A percentile compares a stretch with the other conserved stretches of the same genome.
phyloP scores from a whole-genome alignment of 164 flowering plant species.

The Tetrastigma voinierianum region DNA sequence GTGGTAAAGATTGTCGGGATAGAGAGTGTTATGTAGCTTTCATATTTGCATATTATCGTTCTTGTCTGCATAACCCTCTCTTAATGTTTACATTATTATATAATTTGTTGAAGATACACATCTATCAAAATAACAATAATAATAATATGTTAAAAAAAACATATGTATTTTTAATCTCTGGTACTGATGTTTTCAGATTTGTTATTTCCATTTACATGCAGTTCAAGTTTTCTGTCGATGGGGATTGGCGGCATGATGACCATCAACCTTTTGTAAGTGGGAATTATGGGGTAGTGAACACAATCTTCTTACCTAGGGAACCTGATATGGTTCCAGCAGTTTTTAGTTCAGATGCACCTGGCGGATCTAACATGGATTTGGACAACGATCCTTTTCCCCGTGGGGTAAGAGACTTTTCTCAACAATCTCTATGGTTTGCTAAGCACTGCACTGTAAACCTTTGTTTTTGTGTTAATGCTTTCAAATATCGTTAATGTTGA shows the following conservation, averaged over 20 bases:
- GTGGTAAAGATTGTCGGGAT: background rate
- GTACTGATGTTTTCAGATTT: slow-evolving; percentile 1
- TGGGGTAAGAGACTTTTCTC: slow-evolving; percentile 38
- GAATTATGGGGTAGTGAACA: slow-evolving; percentile 74
- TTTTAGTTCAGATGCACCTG: slow-evolving; percentile 32
- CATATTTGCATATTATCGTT: background rate
- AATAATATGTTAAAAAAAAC: background rate
- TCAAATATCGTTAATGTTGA: too few species aligned
- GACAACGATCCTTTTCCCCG: slow-evolving; percentile 66
- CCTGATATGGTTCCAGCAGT: slow-evolving; percentile 36
- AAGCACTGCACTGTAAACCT: too few species aligned
- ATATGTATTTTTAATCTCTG: background rate
- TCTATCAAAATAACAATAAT: too few species aligned
- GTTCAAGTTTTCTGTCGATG: slow-evolving; percentile 92
- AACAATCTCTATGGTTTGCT: too few species aligned
- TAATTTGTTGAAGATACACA: too few species aligned
- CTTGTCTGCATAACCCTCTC: background rate
- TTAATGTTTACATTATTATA: background rate
- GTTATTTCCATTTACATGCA: slow-evolving; percentile 29
- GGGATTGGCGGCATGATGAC: slow-evolving; percentile 92
- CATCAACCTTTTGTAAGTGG: slow-evolving; percentile 50
- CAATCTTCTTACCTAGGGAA: slow-evolving; percentile 51
- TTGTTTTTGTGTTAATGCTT: too few species aligned
- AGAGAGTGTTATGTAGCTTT: background rate
- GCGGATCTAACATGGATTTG: slow-evolving; percentile 80